Conservation (phyloP, 2,329 filamentous ascomycete genomes). For the Colletotrichum sidae region DNA sequence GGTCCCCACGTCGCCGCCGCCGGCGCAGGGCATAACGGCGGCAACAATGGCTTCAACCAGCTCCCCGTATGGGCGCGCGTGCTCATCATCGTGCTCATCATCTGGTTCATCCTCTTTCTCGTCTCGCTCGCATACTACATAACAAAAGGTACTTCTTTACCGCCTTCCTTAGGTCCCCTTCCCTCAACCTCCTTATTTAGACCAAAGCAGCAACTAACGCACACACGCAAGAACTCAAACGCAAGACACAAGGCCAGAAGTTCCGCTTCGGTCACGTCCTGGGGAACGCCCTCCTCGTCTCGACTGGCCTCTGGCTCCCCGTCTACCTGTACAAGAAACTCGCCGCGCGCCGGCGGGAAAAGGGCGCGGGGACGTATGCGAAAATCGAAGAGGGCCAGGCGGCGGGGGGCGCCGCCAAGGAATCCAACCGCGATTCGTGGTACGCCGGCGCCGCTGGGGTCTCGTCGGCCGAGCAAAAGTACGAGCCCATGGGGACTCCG, state of each 20-base stretch:
- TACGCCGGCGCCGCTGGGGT: slow-evolving; percentile 22
- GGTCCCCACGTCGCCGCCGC: slow-evolving; percentile 14
- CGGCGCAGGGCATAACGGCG: slow-evolving; percentile 3
- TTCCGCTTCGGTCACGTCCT: slow-evolving; percentile 34
- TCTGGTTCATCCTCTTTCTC: slow-evolving; percentile 32
- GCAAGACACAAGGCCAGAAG: slow-evolving; percentile 35
- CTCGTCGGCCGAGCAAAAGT: slow-evolving; percentile 5
- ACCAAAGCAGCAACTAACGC: slow-evolving; percentile 2
- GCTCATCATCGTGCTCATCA: slow-evolving; percentile 34
- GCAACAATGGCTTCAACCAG: slow-evolving; percentile 12
- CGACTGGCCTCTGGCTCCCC: slow-evolving; percentile 39
- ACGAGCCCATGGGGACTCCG: slow-evolving; percentile 27
- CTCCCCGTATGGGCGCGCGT: slow-evolving; percentile 36
- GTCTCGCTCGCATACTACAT: slow-evolving; percentile 15
- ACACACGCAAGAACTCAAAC: slow-evolving; percentile 25
- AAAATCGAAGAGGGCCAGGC: slow-evolving; percentile 37
- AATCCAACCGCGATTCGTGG: slow-evolving; percentile 18
- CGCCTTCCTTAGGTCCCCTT: too few species aligned
- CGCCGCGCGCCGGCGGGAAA: slow-evolving; percentile 1
- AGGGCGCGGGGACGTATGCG: slow-evolving; percentile 28
- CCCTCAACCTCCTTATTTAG: neutral
- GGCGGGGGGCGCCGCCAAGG: neutral
- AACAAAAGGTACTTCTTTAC: slow-evolving; percentile 7
- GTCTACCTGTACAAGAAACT: slow-evolving; percentile 43
- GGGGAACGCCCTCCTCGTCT: slow-evolving; percentile 30